Conservation (phyloP, 192 early-diverging fungal species). For the Gigaspora rosea region DNA sequence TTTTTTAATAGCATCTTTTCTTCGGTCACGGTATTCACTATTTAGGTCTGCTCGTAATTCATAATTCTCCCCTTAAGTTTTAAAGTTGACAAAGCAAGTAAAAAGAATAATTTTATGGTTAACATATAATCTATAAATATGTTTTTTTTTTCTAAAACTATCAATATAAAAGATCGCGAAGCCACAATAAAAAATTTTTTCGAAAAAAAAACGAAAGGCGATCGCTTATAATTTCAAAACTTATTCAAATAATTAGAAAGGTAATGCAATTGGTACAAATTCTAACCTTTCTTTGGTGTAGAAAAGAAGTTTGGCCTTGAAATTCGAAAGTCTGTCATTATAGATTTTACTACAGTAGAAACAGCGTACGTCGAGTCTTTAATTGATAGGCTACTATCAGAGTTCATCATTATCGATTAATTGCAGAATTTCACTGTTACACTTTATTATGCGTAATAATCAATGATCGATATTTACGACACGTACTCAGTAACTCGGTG, state of each 20-base stretch:
- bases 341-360: not conserved
- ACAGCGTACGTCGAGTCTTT: not conserved
- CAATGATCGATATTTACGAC: too few relatives aligned
- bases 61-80: constrained; percentile 87
- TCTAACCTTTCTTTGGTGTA: constrained; percentile 71
- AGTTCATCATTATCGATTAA: too few relatives aligned
- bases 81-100: not conserved
- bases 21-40: constrained; percentile 92
- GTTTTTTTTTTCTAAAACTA: not conserved
- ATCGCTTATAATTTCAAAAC: not conserved
- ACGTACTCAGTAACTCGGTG: too few relatives aligned
- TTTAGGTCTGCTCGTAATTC: constrained; percentile 97
- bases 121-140: not conserved
- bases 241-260: not conserved
- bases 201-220: too few relatives aligned
- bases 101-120: not conserved
- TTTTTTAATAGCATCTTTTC: constrained; percentile 97
- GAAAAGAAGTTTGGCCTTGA: constrained; percentile 71
- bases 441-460: too few relatives aligned
- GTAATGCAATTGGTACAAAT: not conserved
- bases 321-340: constrained; percentile 8
- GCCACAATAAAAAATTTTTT: too few relatives aligned
- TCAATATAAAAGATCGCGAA: too few relatives aligned
- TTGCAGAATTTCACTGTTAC: too few relatives aligned
- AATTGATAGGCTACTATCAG: too few relatives aligned